phyloP scores from a whole-genome alignment of 2,329 filamentous ascomycete species.

The Trichoderma harzianum region DNA sequence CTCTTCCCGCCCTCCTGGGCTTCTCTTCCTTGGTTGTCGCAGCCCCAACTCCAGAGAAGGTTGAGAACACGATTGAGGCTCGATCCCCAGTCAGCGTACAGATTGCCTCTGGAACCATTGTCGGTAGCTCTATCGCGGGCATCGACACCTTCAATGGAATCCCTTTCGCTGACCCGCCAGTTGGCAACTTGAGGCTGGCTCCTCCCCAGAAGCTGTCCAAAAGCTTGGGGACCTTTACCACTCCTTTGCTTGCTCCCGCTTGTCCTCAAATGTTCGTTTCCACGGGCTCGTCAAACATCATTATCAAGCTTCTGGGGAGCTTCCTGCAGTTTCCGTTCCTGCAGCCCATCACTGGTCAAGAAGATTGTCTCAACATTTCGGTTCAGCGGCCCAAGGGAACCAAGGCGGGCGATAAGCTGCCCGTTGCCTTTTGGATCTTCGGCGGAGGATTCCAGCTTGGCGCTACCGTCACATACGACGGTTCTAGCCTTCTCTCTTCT shows the following conservation, averaged over 20 bases:
- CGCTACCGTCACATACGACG: conserved; percentile 52
- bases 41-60: conserved; percentile 17
- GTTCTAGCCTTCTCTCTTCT: conserved; percentile 41
- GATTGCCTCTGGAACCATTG: conserved; percentile 54
- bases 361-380: conserved; percentile 63
- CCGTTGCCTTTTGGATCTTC: conserved; percentile 69
- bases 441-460: conserved; percentile 63
- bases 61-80: conserved; percentile 43
- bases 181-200: conserved; percentile 63
- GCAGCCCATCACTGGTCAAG: conserved; percentile 51
- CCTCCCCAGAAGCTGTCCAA: conserved; percentile 59
- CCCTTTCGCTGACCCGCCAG: conserved; percentile 69
- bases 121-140: conserved; percentile 41
- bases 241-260: conserved; percentile 54
- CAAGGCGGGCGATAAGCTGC: conserved; percentile 52
- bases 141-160: conserved; percentile 73
- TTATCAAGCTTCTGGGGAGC: conserved; percentile 45
- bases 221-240: conserved; percentile 58
- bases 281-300: conserved; percentile 38
- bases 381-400: conserved; percentile 59
- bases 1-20: conserved; percentile 11
- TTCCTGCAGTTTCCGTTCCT: conserved; percentile 57
- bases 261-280: conserved; percentile 72
- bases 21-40: conserved; percentile 3
- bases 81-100: conserved; percentile 50